These are phyloP conservation scores for Penicillium steckii DNA, from an alignment of 495 filamentous ascomycete genomes.

Conservation along the genomic window DNA sequence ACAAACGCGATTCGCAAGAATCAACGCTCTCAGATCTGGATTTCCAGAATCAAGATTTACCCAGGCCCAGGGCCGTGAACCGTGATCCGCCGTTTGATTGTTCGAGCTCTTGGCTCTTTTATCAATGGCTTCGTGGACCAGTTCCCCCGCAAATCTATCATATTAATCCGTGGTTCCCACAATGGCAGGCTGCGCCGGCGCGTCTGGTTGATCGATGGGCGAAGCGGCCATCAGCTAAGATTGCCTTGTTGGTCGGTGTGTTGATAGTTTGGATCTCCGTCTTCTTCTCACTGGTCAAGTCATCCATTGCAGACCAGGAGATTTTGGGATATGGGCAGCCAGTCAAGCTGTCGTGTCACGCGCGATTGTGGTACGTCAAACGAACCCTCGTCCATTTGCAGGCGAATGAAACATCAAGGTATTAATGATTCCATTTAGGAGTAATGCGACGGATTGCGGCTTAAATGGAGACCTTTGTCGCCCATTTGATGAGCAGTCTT, in stretches of 20 bases:
- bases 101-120: conserved; percentile 20
- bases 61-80: background rate
- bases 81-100: conserved; percentile 29
- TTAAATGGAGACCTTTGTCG: conserved; percentile 68
- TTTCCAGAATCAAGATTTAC: background rate
- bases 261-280: conserved; percentile 63
- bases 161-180: conserved; percentile 62
- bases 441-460: conserved; percentile 61
- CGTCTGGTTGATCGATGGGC: conserved; percentile 56
- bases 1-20: conserved; percentile 1
- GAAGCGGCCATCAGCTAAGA: conserved; percentile 51
- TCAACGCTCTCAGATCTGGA: conserved; percentile 9
- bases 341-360: conserved; percentile 48
- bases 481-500: conserved; percentile 64
- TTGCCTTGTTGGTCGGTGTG: conserved; percentile 50
- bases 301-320: conserved; percentile 54
- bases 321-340: conserved; percentile 63
- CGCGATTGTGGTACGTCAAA: conserved; percentile 49
- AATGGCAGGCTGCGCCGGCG: conserved; percentile 61
- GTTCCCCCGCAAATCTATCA: conserved; percentile 54
- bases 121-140: conserved; percentile 51
- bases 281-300: conserved; percentile 62
- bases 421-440: conserved; percentile 21
- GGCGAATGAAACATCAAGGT: background rate
- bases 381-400: background rate